These are phyloP conservation scores for Cladorrhinum sp. DNA, from an alignment of 2,329 filamentous ascomycete genomes.

Conservation along the genomic window DNA sequence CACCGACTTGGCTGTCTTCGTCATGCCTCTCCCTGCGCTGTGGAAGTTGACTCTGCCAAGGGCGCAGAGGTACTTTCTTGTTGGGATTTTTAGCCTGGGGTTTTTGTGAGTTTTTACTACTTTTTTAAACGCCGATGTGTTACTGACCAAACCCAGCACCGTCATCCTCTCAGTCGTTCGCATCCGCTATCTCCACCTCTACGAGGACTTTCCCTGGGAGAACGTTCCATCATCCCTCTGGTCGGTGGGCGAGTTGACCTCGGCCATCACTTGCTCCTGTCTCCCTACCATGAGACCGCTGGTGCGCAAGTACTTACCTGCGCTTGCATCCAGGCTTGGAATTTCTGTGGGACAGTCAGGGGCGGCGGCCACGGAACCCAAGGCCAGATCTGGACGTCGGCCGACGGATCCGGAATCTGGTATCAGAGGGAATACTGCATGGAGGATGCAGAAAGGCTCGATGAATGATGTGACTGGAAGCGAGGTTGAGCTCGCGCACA, in stretches of 20 bases:
- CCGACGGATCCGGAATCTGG: not conserved
- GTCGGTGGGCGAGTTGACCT: slow-evolving; percentile 36
- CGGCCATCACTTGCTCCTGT: slow-evolving; percentile 36
- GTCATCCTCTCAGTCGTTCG: slow-evolving; percentile 38
- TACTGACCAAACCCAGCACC: slow-evolving; percentile 22
- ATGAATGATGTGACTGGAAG: not conserved
- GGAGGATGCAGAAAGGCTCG: not conserved
- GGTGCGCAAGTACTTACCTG: slow-evolving; percentile 20
- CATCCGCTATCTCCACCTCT: slow-evolving; percentile 34
- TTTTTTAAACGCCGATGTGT: slow-evolving; percentile 11
- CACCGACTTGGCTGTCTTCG: slow-evolving; percentile 36
- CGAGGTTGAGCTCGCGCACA: slow-evolving; percentile 10
- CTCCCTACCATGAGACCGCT: slow-evolving; percentile 33
- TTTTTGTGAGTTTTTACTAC: slow-evolving; percentile 34
- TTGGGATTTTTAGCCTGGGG: slow-evolving; percentile 37
- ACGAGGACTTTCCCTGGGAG: slow-evolving; percentile 36
- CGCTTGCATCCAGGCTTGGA: slow-evolving; percentile 7
- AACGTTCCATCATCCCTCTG: slow-evolving; percentile 35
- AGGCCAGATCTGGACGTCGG: not conserved
- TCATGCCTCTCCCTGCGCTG: slow-evolving; percentile 36
- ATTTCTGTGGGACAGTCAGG: not conserved
- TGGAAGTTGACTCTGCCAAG: slow-evolving; percentile 32
- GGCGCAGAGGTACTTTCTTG: slow-evolving; percentile 32
- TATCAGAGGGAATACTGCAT: not conserved
- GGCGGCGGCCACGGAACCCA: not conserved